Evolutionary conservation across 139 green algal genomes (phyloP), one percentile per base, ranked within the genome.

Genomic region (Volvox reticuliferus): DNA sequence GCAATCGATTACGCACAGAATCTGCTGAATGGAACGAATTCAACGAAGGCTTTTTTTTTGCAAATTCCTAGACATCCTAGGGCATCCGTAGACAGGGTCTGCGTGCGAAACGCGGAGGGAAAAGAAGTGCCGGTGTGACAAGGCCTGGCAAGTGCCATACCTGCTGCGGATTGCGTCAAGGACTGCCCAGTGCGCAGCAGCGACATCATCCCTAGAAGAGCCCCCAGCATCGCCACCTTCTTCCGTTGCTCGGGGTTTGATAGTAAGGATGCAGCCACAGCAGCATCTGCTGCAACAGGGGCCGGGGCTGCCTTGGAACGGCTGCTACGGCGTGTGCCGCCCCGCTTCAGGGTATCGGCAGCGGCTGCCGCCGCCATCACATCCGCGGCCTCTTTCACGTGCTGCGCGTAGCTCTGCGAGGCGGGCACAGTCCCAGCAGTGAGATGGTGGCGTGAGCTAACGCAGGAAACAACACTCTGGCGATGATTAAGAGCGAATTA

Each of bases 131-230:
- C n/a, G n/a, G n/a, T 55, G 44, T 55, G 5, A 9, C 5, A 55
- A 55, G 44, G 44, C 44, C 9, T 55, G 44, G 44, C 9, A 73
- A 32, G 32, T 12, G 30, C 61, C 62, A 26, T 44, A 84, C 78
- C 83, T 81, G 22, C 33, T 37, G 67, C 26, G 44, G 9, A 55
- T 55, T 55, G 44, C 44, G 80, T n/a, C 30, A 68, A 24, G 30
- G 82, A 17, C 35, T 79, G 26, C 12, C 86, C 75, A 32, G 28
- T 50, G 20, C 87, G 61, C 22, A 91, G 61, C 20, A 79, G 33
- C 61, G n/a, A 36, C 87, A 86, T 91, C 71, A 83, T 79, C 37
- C 85, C 87, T 62, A 91, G 55, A 33, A 91, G 16, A 0, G 87
- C 87, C 18, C 76, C 76, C 76, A 91, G 76, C 87, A 91, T 65